Conservation (phyloP, 148 eudicot species). For the Polygonum maritimum region DNA sequence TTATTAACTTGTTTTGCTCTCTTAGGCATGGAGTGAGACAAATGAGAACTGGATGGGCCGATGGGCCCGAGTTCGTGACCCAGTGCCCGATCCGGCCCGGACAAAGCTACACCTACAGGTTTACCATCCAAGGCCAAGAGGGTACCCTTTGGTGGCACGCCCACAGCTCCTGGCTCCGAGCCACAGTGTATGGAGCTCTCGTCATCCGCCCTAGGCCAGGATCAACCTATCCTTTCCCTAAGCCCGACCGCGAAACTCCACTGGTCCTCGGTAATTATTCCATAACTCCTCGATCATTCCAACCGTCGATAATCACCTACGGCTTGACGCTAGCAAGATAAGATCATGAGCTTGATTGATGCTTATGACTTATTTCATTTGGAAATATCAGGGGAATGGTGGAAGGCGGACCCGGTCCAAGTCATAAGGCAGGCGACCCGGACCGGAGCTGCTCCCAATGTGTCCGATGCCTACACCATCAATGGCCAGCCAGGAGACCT, state of each 20-base stretch:
- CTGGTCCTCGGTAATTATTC: constrained; percentile 25
- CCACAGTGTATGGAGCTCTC: constrained; percentile 42
- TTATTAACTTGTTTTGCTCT: no score
- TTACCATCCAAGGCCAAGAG: constrained; percentile 35
- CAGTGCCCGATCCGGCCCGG: constrained; percentile 52
- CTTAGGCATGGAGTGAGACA: constrained; percentile 46
- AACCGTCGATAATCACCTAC: no score
- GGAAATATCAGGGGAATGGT: constrained; percentile 69
- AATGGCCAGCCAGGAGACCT: constrained; percentile 65
- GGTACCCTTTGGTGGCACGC: constrained; percentile 62
- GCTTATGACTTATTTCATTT: no score
- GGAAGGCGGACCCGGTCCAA: constrained; percentile 62
- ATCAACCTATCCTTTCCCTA: constrained; percentile 29
- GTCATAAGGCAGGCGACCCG: constrained; percentile 72
- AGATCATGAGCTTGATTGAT: no score
- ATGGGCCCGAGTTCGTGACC: constrained; percentile 42
- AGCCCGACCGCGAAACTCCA: constrained; percentile 29
- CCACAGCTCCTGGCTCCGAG: constrained; percentile 48
- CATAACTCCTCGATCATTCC: not conserved
- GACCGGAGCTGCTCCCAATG: constrained; percentile 77
- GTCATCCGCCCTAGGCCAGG: constrained; percentile 37
- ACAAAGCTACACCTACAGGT: constrained; percentile 31
- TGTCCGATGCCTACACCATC: constrained; percentile 46
- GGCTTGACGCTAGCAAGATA: not conserved
- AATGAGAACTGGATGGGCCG: constrained; percentile 40